A percentile compares a stretch with the other conserved stretches of the same genome.
Conservation (phyloP, 2,329 filamentous ascomycete genomes). For the Meredithiella fracta region DNA sequence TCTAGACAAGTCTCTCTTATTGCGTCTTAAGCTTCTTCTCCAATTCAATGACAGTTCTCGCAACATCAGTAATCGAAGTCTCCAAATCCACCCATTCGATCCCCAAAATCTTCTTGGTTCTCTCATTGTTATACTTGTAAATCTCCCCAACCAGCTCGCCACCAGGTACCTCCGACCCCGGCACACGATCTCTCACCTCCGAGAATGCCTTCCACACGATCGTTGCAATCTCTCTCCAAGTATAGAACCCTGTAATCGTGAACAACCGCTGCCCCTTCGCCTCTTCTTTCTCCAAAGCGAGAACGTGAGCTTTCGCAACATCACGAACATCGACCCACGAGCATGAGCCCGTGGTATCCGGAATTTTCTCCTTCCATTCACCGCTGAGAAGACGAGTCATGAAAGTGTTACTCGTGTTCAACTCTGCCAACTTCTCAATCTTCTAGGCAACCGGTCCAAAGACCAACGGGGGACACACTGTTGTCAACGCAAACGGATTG, state of each 20-base stretch:
- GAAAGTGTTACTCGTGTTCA: constrained; percentile 39
- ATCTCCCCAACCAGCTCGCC: constrained; percentile 27
- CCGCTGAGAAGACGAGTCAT: constrained; percentile 34
- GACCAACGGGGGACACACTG: constrained; percentile 39
- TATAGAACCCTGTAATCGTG: constrained; percentile 30
- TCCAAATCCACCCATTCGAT: constrained; percentile 47
- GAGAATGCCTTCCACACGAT: constrained; percentile 33
- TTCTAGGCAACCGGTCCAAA: constrained; percentile 36
- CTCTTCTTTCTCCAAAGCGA: constrained; percentile 31
- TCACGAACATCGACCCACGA: constrained; percentile 42
- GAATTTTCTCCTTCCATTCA: constrained; percentile 30
- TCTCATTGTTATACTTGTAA: constrained; percentile 41
- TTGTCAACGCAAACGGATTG: constrained; percentile 34
- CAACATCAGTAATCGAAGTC: constrained; percentile 29
- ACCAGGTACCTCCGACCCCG: constrained; percentile 27
- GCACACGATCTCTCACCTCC: constrained; percentile 31
- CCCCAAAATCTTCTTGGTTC: constrained; percentile 42
- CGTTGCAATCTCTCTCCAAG: constrained; percentile 29
- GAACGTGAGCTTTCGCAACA: constrained; percentile 35
- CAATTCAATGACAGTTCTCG: constrained; percentile 7
- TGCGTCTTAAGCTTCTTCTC: background rate
- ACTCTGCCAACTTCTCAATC: constrained; percentile 27
- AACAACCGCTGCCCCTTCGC: constrained; percentile 37
- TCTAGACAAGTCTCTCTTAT: too few relatives aligned
- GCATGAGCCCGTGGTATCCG: constrained; percentile 25